A percentile compares a stretch with the other conserved stretches of the same genome.
Conservation (phyloP, 2,329 filamentous ascomycete species). For the Fusarium tanahbumbuense region DNA sequence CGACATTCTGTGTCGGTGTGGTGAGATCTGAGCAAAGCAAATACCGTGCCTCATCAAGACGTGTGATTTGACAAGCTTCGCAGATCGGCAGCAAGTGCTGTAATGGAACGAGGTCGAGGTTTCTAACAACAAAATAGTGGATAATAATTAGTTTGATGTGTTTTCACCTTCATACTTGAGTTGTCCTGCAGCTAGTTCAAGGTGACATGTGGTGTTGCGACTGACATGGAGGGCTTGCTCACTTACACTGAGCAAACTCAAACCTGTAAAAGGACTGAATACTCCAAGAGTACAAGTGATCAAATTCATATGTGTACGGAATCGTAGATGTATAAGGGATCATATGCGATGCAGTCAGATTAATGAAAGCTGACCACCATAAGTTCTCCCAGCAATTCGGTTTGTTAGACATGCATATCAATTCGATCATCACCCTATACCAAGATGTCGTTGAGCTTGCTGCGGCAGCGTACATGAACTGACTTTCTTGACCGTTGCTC, state of each 20-base stretch:
- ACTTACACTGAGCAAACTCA: not conserved
- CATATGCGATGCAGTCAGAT: not conserved
- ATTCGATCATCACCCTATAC: not conserved
- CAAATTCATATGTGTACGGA: not conserved
- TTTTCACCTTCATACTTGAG: not conserved
- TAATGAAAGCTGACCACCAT: not conserved
- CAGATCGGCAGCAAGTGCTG: constrained; percentile 2
- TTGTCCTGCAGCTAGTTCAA: not conserved
- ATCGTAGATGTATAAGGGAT: not conserved
- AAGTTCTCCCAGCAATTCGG: not conserved
- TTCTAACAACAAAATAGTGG: not conserved
- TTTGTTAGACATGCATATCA: constrained; percentile 8
- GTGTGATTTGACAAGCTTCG: constrained; percentile 13
- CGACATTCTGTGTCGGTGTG: constrained; percentile 45
- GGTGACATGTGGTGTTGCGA: not conserved
- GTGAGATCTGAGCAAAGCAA: constrained; percentile 40
- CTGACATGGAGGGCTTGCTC: not conserved
- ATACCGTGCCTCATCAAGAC: not conserved
- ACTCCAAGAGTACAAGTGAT: not conserved
- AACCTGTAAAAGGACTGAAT: not conserved
- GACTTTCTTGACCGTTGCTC: accelerated
- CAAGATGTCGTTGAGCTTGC: accelerated
- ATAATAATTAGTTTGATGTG: not conserved
- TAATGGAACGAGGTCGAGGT: not conserved
- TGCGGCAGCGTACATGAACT: accelerated